phyloP scores from a whole-genome alignment of 2,329 filamentous ascomycete genomes.

The Teratosphaeria destructans region DNA sequence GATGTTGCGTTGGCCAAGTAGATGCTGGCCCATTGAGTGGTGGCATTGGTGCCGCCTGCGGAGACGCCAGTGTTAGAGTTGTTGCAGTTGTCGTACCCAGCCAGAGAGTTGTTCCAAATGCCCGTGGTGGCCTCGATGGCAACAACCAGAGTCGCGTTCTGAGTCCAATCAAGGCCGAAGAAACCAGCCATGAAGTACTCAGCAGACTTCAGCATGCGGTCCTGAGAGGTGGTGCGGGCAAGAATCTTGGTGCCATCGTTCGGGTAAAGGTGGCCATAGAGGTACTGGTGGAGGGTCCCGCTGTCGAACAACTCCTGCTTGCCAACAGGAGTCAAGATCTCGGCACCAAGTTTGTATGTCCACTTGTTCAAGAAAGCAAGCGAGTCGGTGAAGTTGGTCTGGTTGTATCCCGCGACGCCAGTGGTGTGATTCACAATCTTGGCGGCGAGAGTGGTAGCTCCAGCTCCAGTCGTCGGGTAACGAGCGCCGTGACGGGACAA shows the following conservation, averaged over 20 bases:
- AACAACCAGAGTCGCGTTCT: conserved; percentile 20
- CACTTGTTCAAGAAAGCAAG: conserved; percentile 60
- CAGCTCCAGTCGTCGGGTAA: conserved; percentile 55
- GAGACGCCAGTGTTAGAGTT: conserved; percentile 22
- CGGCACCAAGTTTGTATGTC: conserved; percentile 57
- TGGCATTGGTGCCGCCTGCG: conserved; percentile 43
- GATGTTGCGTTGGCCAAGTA: conserved; percentile 57
- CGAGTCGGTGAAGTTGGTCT: conserved; percentile 46
- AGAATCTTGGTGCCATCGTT: conserved; percentile 64
- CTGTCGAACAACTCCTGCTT: conserved; percentile 57
- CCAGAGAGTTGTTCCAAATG: conserved; percentile 2
- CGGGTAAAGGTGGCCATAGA: conserved; percentile 57
- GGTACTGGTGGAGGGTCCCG: conserved; percentile 60
- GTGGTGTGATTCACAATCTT: conserved; percentile 46
- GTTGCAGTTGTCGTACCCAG: conserved; percentile 1
- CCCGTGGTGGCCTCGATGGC: conserved; percentile 2
- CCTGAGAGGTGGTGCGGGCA: conserved; percentile 63
- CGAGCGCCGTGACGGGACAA: conserved; percentile 62
- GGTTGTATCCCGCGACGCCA: conserved; percentile 26
- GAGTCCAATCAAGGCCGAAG: conserved; percentile 64
- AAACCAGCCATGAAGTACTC: conserved; percentile 73
- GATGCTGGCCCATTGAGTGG: conserved; percentile 48
- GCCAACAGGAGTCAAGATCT: conserved; percentile 63
- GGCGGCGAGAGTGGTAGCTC: conserved; percentile 45
- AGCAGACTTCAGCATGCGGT: conserved; percentile 64